Evolutionary conservation across 345 rosid species (phyloP).

Genomic region (Cardiospermum halicacabum): DNA sequence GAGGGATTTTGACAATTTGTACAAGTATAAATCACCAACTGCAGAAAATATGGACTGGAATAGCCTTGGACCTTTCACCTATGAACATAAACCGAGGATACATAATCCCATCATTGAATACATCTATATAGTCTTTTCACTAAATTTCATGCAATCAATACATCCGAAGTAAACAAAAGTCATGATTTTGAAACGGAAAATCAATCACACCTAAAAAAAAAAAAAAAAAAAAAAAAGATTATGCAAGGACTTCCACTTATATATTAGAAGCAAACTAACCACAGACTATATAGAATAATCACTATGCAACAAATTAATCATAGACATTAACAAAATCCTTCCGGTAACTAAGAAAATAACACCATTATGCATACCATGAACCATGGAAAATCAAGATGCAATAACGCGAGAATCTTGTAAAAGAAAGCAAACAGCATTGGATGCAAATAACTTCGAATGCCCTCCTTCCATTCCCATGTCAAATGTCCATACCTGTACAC

Average conservation of each 20-base stretch:
- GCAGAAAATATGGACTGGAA: slow-evolving; percentile 83
- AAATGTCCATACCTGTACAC: slow-evolving; percentile 71
- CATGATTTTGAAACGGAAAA: neutral
- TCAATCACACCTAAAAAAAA: neutral
- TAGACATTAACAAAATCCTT: neutral
- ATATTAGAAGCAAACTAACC: neutral
- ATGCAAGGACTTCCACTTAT: neutral
- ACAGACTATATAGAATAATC: neutral
- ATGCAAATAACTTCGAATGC: slow-evolving; percentile 87
- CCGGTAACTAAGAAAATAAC: no score
- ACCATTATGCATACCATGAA: slow-evolving; percentile 54
- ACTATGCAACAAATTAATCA: neutral
- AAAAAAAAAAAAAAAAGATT: neutral
- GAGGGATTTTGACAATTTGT: slow-evolving; percentile 54
- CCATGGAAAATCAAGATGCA: slow-evolving; percentile 67
- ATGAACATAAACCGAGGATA: slow-evolving; percentile 15
- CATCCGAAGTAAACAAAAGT: neutral
- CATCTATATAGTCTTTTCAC: no score
- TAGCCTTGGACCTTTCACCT: slow-evolving; percentile 73
- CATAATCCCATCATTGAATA: neutral
- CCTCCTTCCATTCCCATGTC: slow-evolving; percentile 95
- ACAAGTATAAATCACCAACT: slow-evolving; percentile 76
- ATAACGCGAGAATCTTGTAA: slow-evolving; percentile 57
- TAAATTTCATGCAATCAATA: neutral
- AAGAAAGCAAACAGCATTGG: slow-evolving; percentile 71